Conservation (phyloP, 1,284 basidiomycete species). For the Ganoderma meredithae region DNA sequence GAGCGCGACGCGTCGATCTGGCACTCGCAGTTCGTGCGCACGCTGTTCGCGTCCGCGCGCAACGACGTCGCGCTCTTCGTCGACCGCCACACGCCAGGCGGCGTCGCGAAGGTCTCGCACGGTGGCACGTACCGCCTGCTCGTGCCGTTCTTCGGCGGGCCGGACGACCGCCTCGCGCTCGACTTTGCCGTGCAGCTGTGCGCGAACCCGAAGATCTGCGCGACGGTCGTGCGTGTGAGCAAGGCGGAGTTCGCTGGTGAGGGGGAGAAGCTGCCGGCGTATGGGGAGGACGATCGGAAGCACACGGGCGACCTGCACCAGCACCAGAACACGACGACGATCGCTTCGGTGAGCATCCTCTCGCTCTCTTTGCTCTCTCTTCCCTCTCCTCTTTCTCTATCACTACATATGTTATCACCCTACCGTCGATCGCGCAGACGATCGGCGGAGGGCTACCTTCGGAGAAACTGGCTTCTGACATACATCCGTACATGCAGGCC, state of each 20-base stretch:
- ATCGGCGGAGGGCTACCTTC: neutral
- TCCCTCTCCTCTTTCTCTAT: neutral
- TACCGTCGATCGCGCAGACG: slow-evolving; percentile 5
- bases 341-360: slow-evolving; percentile 50
- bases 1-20: slow-evolving; percentile 41
- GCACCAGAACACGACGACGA: slow-evolving; percentile 47
- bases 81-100: slow-evolving; percentile 61
- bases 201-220: slow-evolving; percentile 54
- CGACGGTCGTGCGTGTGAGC: slow-evolving; percentile 67
- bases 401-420: neutral
- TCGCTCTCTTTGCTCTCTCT: too few species aligned
- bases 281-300: slow-evolving; percentile 39
- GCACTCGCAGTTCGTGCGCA: slow-evolving; percentile 67
- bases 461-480: slow-evolving; percentile 13
- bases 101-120: slow-evolving; percentile 38
- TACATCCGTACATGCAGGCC: slow-evolving; percentile 29
- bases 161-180: slow-evolving; percentile 71
- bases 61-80: slow-evolving; percentile 72
- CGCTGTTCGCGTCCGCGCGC: slow-evolving; percentile 59
- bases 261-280: slow-evolving; percentile 36
- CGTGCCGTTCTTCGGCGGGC: slow-evolving; percentile 76
- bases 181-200: slow-evolving; percentile 69
- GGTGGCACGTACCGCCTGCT: slow-evolving; percentile 57
- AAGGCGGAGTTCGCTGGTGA: slow-evolving; percentile 50
- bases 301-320: neutral